Evolutionary conservation across 2,329 filamentous ascomycete genomes (phyloP).

Genomic region (Colletotrichum cordylinicola): DNA sequence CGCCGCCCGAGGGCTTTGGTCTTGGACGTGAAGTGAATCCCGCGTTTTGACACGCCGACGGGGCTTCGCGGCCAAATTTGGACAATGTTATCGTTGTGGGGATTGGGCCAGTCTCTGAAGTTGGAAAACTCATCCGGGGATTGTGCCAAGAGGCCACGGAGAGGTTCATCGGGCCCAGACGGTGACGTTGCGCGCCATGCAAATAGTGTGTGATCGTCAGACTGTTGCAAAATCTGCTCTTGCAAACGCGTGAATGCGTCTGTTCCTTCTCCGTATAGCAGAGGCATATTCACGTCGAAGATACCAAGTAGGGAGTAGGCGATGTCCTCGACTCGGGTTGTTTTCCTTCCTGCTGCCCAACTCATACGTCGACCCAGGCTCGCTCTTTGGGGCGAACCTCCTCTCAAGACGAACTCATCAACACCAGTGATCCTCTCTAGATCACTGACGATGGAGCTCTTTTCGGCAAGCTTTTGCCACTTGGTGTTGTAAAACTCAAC

Average conservation of each 20-base stretch:
- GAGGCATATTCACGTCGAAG: constrained; percentile 31
- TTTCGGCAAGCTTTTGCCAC: not conserved
- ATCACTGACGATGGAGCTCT: not conserved
- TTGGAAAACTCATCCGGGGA: constrained; percentile 4
- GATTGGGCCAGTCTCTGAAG: not conserved
- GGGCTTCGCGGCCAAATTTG: not conserved
- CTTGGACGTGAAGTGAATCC: not conserved
- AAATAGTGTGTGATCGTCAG: not conserved
- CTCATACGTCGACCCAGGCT: constrained; percentile 31
- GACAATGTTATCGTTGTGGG: not conserved
- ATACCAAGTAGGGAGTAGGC: constrained; percentile 32
- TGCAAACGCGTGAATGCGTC: constrained; percentile 27
- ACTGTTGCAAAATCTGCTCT: not conserved
- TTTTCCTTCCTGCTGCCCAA: constrained; percentile 30
- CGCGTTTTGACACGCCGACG: not conserved
- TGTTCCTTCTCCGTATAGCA: constrained; percentile 30
- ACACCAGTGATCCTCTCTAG: not conserved
- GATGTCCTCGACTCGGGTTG: constrained; percentile 26
- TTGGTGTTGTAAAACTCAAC: not conserved
- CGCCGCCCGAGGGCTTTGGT: not conserved
- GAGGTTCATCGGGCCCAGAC: not conserved
- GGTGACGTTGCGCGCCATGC: not conserved
- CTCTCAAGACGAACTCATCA: not conserved
- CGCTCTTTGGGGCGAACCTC: not conserved
- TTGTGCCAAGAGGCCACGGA: not conserved